Evolutionary conservation across 2,329 filamentous ascomycete species (phyloP).

Genomic region (Colletotrichum tropicale): DNA sequence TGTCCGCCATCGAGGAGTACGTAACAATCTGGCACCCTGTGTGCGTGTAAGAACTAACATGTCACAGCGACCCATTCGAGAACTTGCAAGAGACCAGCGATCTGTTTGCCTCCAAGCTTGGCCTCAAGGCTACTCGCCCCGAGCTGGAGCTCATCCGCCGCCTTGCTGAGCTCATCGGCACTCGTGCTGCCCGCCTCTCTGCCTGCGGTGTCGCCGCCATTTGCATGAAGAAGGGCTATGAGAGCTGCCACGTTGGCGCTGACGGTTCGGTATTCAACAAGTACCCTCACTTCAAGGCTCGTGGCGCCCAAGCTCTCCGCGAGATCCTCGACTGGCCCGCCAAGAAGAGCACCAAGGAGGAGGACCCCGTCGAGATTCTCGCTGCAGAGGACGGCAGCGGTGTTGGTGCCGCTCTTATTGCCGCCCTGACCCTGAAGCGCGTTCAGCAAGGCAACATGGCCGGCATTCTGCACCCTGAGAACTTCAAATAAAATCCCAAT

Average conservation of each 20-base stretch:
- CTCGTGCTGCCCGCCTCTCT: constrained; percentile 89
- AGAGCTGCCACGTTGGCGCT: constrained; percentile 90
- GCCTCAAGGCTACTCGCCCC: constrained; percentile 70
- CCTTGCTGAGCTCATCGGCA: constrained; percentile 92
- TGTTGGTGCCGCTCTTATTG: constrained; percentile 96
- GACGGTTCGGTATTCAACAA: constrained; percentile 99
- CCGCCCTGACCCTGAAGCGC: constrained; percentile 70
- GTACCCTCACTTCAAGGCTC: constrained; percentile 96
- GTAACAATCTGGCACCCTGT: constrained; percentile 29
- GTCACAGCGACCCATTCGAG: constrained; percentile 82
- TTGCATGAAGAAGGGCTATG: constrained; percentile 92
- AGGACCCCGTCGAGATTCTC: constrained; percentile 86
- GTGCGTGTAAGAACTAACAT: constrained; percentile 16
- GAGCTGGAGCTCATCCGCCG: constrained; percentile 91
- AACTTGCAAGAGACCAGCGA: constrained; percentile 90
- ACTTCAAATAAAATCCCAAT: constrained; percentile 48
- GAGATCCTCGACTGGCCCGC: constrained; percentile 96
- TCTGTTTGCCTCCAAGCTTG: constrained; percentile 78
- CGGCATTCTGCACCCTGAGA: constrained; percentile 69
- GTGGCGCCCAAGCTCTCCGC: constrained; percentile 85
- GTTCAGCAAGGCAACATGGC: constrained; percentile 67
- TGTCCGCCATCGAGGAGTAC: constrained; percentile 88
- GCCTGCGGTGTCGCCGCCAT: constrained; percentile 96
- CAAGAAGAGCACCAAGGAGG: constrained; percentile 70
- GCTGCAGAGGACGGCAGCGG: constrained; percentile 95